Evolutionary conservation across 129 eudicot species (phyloP), one percentile per base, ranked within the genome.

Genomic region (Flaveria trinervia): DNA sequence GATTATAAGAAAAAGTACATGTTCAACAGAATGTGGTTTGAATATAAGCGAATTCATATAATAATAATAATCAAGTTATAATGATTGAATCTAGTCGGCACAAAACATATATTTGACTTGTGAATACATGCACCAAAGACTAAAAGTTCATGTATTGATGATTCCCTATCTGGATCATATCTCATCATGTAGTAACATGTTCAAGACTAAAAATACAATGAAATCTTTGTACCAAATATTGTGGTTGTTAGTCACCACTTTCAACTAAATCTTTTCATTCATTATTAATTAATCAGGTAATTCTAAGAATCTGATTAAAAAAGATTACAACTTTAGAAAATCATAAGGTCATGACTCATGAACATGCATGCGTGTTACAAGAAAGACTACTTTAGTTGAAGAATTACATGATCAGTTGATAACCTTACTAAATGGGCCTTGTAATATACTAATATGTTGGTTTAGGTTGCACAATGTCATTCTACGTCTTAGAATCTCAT

Each of bases 51-150:
- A 45, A 45, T 8, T 7, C 12, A 44, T 44, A 44, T 0, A n/a
- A n/a, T 7, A 17, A n/a, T 7, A 17, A 1, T 55, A 18, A 55
- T 55, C 0, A 20, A 20, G 0, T n/a, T 2, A 10, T 59, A 59
- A 22, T 22, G 65, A 20, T 22, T 59, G 33, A 59, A 59, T 59
- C 65, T 59, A 59, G 33, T 59, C 33, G 65, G 65, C 65, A 59
- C 22, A 59, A 59, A 59, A 59, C 41, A 36, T 36, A 36, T 59
- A 59, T 59, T 59, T 23, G 65, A 59, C 33, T 59, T 22, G 33
- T 7, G 65, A 59, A 22, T 59, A 30, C 65, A 59, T 59, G 65
- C 65, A 59, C 33, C 33, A 59, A 59, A 59, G 65, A 59, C 65
- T 57, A 59, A 22, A 5, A 9, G 30, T 22, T 22, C 36, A 59